phyloP scores from a whole-genome alignment of 1,139 yeast genomes.

The Sugiyamaella japonica region DNA sequence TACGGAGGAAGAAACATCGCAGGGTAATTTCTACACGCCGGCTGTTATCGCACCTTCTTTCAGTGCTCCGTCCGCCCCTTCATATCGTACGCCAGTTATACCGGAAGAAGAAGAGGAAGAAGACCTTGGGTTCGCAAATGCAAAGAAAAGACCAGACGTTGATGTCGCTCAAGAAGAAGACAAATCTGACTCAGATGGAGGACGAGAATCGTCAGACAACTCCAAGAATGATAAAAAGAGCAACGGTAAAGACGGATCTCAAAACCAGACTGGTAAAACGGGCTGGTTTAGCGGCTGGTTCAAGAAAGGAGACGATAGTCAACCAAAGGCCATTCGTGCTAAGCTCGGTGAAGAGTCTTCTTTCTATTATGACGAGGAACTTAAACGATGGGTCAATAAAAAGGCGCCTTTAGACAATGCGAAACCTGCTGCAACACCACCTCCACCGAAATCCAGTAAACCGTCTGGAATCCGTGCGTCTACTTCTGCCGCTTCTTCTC shows the following conservation, averaged over 20 bases:
- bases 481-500: constrained; percentile 29
- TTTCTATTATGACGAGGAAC: constrained; percentile 78
- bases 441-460: constrained; percentile 58
- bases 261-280: constrained; percentile 26
- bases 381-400: constrained; percentile 84
- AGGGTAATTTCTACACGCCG: constrained; percentile 10
- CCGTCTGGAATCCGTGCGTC: constrained; percentile 11
- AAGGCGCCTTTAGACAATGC: constrained; percentile 72
- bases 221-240: constrained; percentile 25
- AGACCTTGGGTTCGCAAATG: constrained; percentile 17
- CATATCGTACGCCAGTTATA: constrained; percentile 12
- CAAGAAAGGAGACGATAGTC: constrained; percentile 49
- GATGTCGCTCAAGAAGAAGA: constrained; percentile 24
- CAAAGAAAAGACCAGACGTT: background rate
- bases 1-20: constrained; percentile 18
- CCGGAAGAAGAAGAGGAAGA: constrained; percentile 44
- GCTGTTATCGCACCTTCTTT: constrained; percentile 17
- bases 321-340: constrained; percentile 76
- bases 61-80: background rate
- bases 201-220: constrained; percentile 25
- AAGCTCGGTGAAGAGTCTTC: constrained; percentile 79
- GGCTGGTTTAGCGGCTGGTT: constrained; percentile 57
- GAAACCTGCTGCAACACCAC: constrained; percentile 62
- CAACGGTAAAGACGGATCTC: constrained; percentile 27
- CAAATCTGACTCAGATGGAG: constrained; percentile 20